phyloP scores from a whole-genome alignment of 805 yeast genomes.

The Blastobotrys terrestris region DNA sequence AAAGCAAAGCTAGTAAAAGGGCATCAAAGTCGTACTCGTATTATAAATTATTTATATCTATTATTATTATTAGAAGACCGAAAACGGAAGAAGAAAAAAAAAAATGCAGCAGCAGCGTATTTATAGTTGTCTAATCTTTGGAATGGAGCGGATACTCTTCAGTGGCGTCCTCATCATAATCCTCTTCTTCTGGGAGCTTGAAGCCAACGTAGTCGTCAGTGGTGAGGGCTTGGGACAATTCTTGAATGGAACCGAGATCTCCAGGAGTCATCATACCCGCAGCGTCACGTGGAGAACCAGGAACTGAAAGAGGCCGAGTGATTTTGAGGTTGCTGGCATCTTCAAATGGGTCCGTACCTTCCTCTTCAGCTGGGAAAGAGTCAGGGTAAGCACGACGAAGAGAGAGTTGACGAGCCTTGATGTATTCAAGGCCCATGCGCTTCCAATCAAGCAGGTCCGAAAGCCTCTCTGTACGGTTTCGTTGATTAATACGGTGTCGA shows the following conservation, averaged over 20 bases:
- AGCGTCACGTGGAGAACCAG: slow-evolving; percentile 85
- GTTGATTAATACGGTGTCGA: slow-evolving; percentile 95
- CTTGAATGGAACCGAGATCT: slow-evolving; percentile 93
- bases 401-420: slow-evolving; percentile 89
- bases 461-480: slow-evolving; percentile 92
- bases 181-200: slow-evolving; percentile 35
- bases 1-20: too few relatives aligned
- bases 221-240: slow-evolving; percentile 61
- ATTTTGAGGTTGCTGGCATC: slow-evolving; percentile 42
- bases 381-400: slow-evolving; percentile 92
- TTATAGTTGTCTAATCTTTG: slow-evolving; percentile 1
- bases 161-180: slow-evolving; percentile 28
- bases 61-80: neutral
- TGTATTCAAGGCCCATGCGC: slow-evolving; percentile 94
- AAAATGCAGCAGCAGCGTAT: neutral
- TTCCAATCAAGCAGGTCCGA: slow-evolving; percentile 95
- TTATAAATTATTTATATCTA: neutral
- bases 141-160: slow-evolving; percentile 21
- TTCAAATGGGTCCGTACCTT: slow-evolving; percentile 27
- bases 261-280: slow-evolving; percentile 92
- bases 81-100: neutral
- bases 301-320: slow-evolving; percentile 90
- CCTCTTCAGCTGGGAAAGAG: slow-evolving; percentile 44
- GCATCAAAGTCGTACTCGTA: neutral
- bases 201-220: slow-evolving; percentile 68